Base-by-base conservation (phyloP, 495 filamentous ascomycete species). In the Penicillium mononematosum region DNA sequence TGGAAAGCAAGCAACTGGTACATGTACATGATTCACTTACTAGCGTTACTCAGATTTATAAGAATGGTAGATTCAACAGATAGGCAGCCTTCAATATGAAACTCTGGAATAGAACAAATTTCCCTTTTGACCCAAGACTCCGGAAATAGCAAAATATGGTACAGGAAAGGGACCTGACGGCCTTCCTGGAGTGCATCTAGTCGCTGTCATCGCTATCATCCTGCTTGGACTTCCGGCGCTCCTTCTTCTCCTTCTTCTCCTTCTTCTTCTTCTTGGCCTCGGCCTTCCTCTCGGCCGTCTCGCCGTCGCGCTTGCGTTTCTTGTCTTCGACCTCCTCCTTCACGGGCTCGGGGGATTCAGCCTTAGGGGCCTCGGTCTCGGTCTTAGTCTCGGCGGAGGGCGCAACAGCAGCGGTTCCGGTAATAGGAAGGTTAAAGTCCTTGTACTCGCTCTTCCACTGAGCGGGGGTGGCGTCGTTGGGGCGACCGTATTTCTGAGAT, bases 371-470 rank as follows among this genome's bases (percentile, higher is more conserved):
- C 56, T 66, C 74, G 55, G 45, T 56, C 19, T 59, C 59, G 24
- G 78, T 62, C 48, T 68, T 61, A 27, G 52, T 60, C 4, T 75
- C 64, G 43, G 67, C 58, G 10, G 67, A 55, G 44, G 73, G 67
- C 8, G 70, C 78, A 27, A 74, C 70, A 20, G 75, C 72, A 45
- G 77, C 54, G 53, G 77, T 68, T 14, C 72, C 70, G 14, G 75
- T 64, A 17, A 71, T 38, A 45, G 83, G 75, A 14, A 75, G 81
- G 66, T 78, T 87, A 80, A 84, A 96, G 77, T 98, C 94, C 70
- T 87, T 92, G 81, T 97, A 96, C 36, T 87, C 85, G 44, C 79
- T 75, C 60, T 88, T 92, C 94, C 94, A 98, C 71, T 92, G 86
- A 45, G 89, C 84, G 24, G 94, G 94, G 8, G 94, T 98, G 50